A percentile compares a stretch with the other conserved stretches of the same genome.
phyloP scores from a whole-genome alignment of 1,284 basidiomycete species.

The Moniliophthora roreri region DNA sequence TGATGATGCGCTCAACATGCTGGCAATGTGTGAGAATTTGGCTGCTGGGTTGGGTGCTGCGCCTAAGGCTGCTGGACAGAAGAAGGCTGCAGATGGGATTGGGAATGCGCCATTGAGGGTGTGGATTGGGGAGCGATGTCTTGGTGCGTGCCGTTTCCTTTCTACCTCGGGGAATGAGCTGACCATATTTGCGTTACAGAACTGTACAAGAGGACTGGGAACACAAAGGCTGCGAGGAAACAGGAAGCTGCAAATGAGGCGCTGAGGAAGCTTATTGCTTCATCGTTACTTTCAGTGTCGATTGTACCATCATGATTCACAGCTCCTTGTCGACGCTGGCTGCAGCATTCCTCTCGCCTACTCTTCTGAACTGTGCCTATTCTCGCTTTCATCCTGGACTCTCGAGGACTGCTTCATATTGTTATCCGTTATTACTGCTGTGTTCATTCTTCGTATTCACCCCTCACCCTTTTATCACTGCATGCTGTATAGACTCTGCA shows the following conservation, averaged over 20 bases:
- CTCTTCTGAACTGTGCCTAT: too few species aligned
- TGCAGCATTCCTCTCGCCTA: too few species aligned
- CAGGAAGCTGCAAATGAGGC: conserved; percentile 2
- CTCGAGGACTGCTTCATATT: too few species aligned
- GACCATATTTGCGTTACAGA: conserved; percentile 33
- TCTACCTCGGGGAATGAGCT: neutral
- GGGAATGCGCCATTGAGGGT: conserved; percentile 66
- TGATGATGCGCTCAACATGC: conserved; percentile 63
- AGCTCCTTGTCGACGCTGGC: too few species aligned
- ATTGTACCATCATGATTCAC: too few species aligned
- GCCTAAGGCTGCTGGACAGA: conserved; percentile 16
- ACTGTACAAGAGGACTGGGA: conserved; percentile 51
- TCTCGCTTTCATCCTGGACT: too few species aligned
- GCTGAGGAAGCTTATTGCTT: neutral
- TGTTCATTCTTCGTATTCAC: too few species aligned
- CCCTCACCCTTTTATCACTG: too few species aligned
- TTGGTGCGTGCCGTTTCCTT: conserved; percentile 44
- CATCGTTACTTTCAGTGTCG: too few species aligned
- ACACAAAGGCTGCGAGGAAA: neutral
- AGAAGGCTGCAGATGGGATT: conserved; percentile 27
- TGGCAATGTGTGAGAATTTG: conserved; percentile 64
- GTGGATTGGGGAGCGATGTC: conserved; percentile 69
- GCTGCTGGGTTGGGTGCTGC: conserved; percentile 68
- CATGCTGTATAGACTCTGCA: too few species aligned
- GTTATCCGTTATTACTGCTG: too few species aligned